These are phyloP conservation scores for Yamadazyma triangularis DNA, from an alignment of 1,139 yeast genomes.

Conservation along the genomic window DNA sequence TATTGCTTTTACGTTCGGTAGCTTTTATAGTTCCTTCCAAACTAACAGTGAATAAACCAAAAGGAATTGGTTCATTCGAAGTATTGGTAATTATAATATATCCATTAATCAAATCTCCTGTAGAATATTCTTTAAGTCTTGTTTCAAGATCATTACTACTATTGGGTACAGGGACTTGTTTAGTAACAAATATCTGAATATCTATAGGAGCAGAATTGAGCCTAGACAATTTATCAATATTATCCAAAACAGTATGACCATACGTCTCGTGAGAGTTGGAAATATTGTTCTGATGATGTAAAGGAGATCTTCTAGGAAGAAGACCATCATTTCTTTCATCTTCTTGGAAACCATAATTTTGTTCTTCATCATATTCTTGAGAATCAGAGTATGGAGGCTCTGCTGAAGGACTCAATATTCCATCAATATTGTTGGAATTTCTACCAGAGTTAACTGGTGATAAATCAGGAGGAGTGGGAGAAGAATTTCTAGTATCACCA, in stretches of 20 bases:
- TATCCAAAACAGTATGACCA: conserved; percentile 43
- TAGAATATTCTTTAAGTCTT: conserved; percentile 40
- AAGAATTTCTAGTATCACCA: conserved; percentile 29
- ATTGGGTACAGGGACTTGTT: conserved; percentile 36
- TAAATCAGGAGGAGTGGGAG: conserved; percentile 21
- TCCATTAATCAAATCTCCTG: conserved; percentile 37
- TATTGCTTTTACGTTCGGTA: conserved; percentile 18
- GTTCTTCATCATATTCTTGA: conserved; percentile 14
- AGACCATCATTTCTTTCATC: conserved; percentile 14
- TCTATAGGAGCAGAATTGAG: conserved; percentile 36
- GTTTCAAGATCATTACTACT: conserved; percentile 35
- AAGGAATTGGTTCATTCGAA: conserved; percentile 34
- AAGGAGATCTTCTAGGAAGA: conserved; percentile 6
- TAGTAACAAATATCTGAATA: conserved; percentile 41
- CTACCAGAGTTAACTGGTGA: conserved; percentile 11
- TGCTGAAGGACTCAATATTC: conserved; percentile 8
- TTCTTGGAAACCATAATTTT: conserved; percentile 21
- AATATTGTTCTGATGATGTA: conserved; percentile 4
- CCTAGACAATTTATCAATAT: conserved; percentile 37
- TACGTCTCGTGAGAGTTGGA: conserved; percentile 18
- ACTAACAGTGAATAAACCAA: conserved; percentile 45
- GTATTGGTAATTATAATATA: conserved; percentile 37
- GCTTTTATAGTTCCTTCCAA: conserved; percentile 44
- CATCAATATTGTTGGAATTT: conserved; percentile 9
- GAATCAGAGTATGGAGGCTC: neutral